These are phyloP conservation scores for Monilinia aucupariae DNA, from an alignment of 2,329 filamentous ascomycete species.

Conservation along the genomic window DNA sequence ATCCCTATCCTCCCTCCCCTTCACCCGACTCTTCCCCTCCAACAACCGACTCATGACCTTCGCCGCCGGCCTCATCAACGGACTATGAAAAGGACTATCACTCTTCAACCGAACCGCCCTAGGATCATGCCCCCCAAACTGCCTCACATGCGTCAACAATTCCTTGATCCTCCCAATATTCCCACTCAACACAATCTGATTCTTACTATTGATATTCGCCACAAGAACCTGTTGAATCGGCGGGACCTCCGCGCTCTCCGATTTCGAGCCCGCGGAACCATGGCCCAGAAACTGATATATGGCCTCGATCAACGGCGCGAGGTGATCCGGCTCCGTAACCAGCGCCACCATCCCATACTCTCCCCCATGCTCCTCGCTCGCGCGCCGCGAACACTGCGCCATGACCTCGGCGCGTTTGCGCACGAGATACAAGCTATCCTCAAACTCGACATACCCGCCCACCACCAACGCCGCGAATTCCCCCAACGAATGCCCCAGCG, in stretches of 20 bases:
- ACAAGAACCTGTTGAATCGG: slow-evolving; percentile 83
- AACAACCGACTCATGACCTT: slow-evolving; percentile 66
- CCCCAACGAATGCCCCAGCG: slow-evolving; percentile 83
- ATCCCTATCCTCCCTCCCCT: slow-evolving; percentile 51
- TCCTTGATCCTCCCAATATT: slow-evolving; percentile 77
- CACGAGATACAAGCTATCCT: slow-evolving; percentile 73
- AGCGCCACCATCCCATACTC: slow-evolving; percentile 94
- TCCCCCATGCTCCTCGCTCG: slow-evolving; percentile 62
- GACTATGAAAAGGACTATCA: slow-evolving; percentile 86
- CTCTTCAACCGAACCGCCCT: slow-evolving; percentile 80
- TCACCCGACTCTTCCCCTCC: slow-evolving; percentile 49
- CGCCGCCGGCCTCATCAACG: slow-evolving; percentile 82
- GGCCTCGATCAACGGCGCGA: slow-evolving; percentile 62
- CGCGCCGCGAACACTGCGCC: slow-evolving; percentile 66
- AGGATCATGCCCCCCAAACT: slow-evolving; percentile 88
- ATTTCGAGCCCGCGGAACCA: slow-evolving; percentile 57
- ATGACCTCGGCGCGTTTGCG: slow-evolving; percentile 75
- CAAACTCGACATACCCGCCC: slow-evolving; percentile 71
- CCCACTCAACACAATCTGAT: slow-evolving; percentile 90
- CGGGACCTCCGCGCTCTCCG: slow-evolving; percentile 61
- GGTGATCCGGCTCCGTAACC: slow-evolving; percentile 76
- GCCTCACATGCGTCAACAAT: slow-evolving; percentile 75
- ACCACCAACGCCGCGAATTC: slow-evolving; percentile 90
- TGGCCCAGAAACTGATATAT: slow-evolving; percentile 76
- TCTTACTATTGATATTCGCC: slow-evolving; percentile 92